phyloP scores from a whole-genome alignment of 305 asterid genomes.

The Petunia hybrid region DNA sequence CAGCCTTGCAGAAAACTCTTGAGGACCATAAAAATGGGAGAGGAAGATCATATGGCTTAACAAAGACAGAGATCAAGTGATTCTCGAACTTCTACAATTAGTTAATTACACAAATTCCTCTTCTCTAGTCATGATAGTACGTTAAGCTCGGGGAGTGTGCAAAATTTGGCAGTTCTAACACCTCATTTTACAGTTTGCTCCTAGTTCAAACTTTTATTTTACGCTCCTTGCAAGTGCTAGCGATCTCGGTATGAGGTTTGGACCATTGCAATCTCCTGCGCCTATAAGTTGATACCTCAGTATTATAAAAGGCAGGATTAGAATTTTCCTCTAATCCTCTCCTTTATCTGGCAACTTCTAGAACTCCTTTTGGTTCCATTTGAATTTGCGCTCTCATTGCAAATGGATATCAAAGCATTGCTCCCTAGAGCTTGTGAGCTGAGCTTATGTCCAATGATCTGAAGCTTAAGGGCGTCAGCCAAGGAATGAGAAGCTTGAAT shows the following conservation, averaged over 20 bases:
- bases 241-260: not conserved
- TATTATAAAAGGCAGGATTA: not conserved
- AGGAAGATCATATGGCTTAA: constrained; percentile 14
- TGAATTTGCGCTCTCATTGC: constrained; percentile 4
- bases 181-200: constrained; percentile 12
- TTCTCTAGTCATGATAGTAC: not conserved
- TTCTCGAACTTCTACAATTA: not conserved
- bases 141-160: not conserved
- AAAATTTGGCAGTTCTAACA: constrained; percentile 1
- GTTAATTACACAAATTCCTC: not conserved
- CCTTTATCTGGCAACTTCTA: not conserved
- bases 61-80: constrained; percentile 6
- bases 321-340: not conserved
- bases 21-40: not conserved
- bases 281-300: not conserved
- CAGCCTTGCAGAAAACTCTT: not conserved
- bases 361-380: not conserved
- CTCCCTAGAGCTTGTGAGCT: constrained; percentile 8
- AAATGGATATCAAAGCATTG: not conserved
- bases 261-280: not conserved
- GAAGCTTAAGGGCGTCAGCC: not conserved
- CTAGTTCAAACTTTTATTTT: constrained; percentile 1
- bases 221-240: not conserved
- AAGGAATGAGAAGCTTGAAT: not conserved
- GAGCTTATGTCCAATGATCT: not conserved